phyloP scores from a whole-genome alignment of 129 eudicot genomes.

The Arctium lappa region DNA sequence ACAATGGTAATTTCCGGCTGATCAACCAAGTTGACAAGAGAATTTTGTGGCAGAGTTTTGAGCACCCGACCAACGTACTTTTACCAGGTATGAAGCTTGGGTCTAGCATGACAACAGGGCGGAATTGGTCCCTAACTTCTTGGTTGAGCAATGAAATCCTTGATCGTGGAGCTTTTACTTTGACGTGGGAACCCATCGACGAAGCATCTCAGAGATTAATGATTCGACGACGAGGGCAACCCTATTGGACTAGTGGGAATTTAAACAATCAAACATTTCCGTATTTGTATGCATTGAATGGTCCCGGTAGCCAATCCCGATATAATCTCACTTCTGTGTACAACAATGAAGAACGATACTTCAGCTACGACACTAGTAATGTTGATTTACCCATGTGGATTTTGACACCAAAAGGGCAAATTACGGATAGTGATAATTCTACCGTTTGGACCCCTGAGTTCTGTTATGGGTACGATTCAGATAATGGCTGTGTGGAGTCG shows the following conservation, averaged over 20 bases:
- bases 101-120: neutral
- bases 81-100: slow-evolving; percentile 46
- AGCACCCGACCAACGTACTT: slow-evolving; percentile 31
- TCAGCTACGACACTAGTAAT: neutral
- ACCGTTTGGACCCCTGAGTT: slow-evolving; percentile 7
- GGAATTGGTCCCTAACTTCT: slow-evolving; percentile 30
- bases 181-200: slow-evolving; percentile 27
- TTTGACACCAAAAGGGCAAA: slow-evolving; percentile 23
- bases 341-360: slow-evolving; percentile 18
- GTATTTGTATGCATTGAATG: neutral
- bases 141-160: slow-evolving; percentile 10
- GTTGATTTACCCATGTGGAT: slow-evolving; percentile 4
- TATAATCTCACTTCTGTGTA: slow-evolving; percentile 23
- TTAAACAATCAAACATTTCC: slow-evolving; percentile 3
- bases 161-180: slow-evolving; percentile 22
- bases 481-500: slow-evolving; percentile 17
- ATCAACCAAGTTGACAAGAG: slow-evolving; percentile 5
- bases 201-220: slow-evolving; percentile 1
- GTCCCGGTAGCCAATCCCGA: neutral
- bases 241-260: slow-evolving; percentile 26
- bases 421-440: neutral
- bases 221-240: slow-evolving; percentile 13
- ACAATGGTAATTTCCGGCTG: slow-evolving; percentile 28
- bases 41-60: slow-evolving; percentile 43
- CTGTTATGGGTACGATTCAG: slow-evolving; percentile 26